Conservation (phyloP, 495 filamentous ascomycete species). For the Neurospora sp. region DNA sequence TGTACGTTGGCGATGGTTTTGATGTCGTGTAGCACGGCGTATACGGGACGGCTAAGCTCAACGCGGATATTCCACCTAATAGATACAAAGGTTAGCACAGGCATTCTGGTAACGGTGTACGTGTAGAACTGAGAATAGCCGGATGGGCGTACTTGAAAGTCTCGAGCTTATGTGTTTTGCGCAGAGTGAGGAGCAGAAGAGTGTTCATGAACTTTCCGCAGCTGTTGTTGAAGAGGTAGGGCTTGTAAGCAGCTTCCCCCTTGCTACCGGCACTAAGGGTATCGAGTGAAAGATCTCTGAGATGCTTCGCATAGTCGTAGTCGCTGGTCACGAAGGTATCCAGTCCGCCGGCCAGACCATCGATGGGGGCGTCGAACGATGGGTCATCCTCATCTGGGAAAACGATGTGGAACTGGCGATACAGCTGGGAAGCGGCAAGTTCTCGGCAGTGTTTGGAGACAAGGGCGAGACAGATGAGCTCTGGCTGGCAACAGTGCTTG, state of each 20-base stretch:
- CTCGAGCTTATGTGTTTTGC: conserved; percentile 44
- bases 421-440: conserved; percentile 47
- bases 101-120: not conserved
- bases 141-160: conserved; percentile 37
- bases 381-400: conserved; percentile 46
- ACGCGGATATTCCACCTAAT: conserved; percentile 52
- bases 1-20: conserved; percentile 44
- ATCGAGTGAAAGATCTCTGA: conserved; percentile 41
- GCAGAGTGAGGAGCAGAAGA: conserved; percentile 44
- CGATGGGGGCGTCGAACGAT: conserved; percentile 34
- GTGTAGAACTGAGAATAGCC: not conserved
- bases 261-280: conserved; percentile 34
- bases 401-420: conserved; percentile 47
- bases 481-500: conserved; percentile 30
- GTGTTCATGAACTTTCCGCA: conserved; percentile 55
- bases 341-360: conserved; percentile 44
- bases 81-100: conserved; percentile 2
- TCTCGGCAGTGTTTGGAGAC: conserved; percentile 46
- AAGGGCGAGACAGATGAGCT: conserved; percentile 44
- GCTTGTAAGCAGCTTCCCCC: conserved; percentile 35
- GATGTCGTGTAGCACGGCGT: conserved; percentile 43
- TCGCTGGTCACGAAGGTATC: conserved; percentile 51
- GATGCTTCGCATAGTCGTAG: conserved; percentile 48
- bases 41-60: conserved; percentile 50
- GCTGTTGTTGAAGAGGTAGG: conserved; percentile 36